Conservation (phyloP, 192 early-diverging fungal genomes). For the Podila horticola region DNA sequence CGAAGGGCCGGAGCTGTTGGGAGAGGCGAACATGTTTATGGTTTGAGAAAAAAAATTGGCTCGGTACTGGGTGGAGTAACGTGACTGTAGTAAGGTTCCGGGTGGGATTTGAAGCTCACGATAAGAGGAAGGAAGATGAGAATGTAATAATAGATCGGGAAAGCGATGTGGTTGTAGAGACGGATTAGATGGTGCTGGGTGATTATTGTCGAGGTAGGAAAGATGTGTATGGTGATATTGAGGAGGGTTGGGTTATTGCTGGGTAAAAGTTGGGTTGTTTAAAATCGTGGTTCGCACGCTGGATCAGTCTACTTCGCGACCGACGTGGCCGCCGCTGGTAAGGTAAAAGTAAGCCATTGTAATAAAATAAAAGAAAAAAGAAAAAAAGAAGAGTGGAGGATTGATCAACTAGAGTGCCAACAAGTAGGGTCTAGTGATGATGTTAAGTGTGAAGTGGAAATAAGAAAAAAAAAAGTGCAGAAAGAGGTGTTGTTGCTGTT, state of each 20-base stretch:
- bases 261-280: background rate
- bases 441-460: background rate
- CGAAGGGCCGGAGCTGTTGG: background rate
- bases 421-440: conserved; percentile 46
- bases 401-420: conserved; percentile 46
- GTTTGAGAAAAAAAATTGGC: background rate
- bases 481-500: background rate
- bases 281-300: conserved; percentile 20
- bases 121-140: no score
- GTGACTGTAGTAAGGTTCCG: background rate
- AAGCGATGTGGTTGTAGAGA: background rate
- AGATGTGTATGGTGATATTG: background rate
- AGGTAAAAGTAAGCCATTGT: conserved; percentile 53
- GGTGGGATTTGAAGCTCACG: no score
- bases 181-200: background rate
- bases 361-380: conserved; percentile 24
- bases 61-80: conserved; percentile 2
- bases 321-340: conserved; percentile 53
- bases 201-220: background rate
- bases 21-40: conserved; percentile 8
- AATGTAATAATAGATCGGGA: background rate
- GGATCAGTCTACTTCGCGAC: conserved; percentile 49
- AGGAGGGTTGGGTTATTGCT: background rate
- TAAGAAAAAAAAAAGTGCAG: conserved; percentile 18
- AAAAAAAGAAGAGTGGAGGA: conserved; percentile 1